These are phyloP conservation scores for Fusarium odoratissimum DNA, from an alignment of 2,329 filamentous ascomycete species.

Conservation along the genomic window DNA sequence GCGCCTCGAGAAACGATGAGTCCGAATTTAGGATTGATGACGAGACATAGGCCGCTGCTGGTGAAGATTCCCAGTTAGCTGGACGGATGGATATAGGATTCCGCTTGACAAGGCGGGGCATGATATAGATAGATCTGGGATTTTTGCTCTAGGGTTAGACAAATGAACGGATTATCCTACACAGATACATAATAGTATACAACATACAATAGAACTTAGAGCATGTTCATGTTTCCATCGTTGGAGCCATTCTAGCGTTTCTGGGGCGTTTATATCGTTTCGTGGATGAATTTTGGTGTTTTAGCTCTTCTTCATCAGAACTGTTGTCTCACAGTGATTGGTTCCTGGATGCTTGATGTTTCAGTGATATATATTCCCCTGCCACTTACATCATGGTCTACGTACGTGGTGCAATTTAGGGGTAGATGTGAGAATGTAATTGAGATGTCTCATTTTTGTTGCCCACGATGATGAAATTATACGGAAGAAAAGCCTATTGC, in stretches of 20 bases:
- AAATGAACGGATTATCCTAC: constrained; percentile 44
- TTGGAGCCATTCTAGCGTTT: neutral
- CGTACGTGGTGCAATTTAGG: neutral
- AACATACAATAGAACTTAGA: constrained; percentile 30
- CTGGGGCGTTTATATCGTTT: neutral
- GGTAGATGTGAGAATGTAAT: neutral
- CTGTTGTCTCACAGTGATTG: neutral
- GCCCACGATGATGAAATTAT: neutral
- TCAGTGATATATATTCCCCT: constrained; percentile 22
- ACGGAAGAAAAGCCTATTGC: neutral
- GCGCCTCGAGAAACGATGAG: constrained; percentile 38
- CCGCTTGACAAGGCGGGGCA: constrained; percentile 28
- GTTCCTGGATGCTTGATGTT: constrained; percentile 4
- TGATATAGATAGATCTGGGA: constrained; percentile 44
- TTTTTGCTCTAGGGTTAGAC: constrained; percentile 43
- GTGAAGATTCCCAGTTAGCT: constrained; percentile 35
- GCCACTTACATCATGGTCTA: constrained; percentile 31
- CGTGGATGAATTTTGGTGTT: neutral
- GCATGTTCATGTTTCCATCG: constrained; percentile 14
- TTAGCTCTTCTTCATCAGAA: neutral
- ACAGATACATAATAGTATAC: constrained; percentile 39
- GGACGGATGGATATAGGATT: constrained; percentile 37
- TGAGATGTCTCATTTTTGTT: neutral
- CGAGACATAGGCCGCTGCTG: constrained; percentile 36
- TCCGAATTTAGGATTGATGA: constrained; percentile 45